Percentiles rank a stretch among this genome's conserved stretches.
These are phyloP conservation scores for Penstemon barbatus DNA, from an alignment of 257 asterid genomes.

Conservation along the genomic window DNA sequence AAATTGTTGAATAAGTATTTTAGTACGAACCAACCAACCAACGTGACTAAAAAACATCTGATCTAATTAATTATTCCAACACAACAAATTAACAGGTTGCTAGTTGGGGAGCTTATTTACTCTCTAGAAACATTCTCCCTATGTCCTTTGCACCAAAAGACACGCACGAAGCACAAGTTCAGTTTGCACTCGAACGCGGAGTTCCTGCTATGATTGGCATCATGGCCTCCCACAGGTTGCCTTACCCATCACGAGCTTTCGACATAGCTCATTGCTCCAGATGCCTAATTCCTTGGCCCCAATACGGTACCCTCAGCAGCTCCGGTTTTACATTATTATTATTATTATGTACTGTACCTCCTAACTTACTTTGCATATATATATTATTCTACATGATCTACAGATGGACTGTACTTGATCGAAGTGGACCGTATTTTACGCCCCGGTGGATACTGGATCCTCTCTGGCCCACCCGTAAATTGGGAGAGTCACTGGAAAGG, in stretches of 20 bases:
- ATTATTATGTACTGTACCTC: too few relatives aligned
- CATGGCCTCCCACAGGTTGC: constrained; percentile 70
- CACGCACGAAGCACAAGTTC: constrained; percentile 93
- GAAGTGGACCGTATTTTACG: constrained; percentile 88
- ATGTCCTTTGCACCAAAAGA: constrained; percentile 92
- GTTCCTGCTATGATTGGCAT: constrained; percentile 86
- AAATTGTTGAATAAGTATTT: too few relatives aligned
- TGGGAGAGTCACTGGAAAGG: constrained; percentile 84
- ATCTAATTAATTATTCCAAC: too few relatives aligned
- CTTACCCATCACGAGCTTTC: constrained; percentile 90
- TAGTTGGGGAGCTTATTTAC: constrained; percentile 96
- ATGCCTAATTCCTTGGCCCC: constrained; percentile 91
- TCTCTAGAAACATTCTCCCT: constrained; percentile 66
- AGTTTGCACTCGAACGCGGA: constrained; percentile 91
- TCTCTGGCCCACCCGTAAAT: constrained; percentile 93
- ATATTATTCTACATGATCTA: too few relatives aligned
- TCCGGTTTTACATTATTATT: too few relatives aligned
- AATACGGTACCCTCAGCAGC: constrained; percentile 42
- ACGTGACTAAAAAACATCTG: too few relatives aligned
- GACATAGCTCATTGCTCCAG: constrained; percentile 98
- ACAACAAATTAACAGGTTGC: constrained; percentile 91
- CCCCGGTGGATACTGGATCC: constrained; percentile 95
- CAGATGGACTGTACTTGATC: constrained; percentile 84
- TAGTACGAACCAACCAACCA: too few relatives aligned
- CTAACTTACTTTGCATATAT: too few relatives aligned